These are phyloP conservation scores for Tetrapisispora phaffii DNA, from an alignment of 805 yeast genomes.

Conservation along the genomic window DNA sequence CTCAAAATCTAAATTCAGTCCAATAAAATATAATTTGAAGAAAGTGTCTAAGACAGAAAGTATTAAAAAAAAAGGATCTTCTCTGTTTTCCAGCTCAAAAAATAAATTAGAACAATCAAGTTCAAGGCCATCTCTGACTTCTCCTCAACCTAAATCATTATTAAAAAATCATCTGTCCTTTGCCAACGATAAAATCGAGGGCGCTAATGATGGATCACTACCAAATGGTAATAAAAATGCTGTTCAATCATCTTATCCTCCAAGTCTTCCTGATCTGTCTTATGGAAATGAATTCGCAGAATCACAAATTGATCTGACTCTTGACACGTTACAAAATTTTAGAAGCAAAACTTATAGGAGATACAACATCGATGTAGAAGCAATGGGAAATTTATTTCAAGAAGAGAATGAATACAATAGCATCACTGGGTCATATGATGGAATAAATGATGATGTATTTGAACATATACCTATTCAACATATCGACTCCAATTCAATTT, in stretches of 20 bases:
- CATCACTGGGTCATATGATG: background rate
- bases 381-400: background rate
- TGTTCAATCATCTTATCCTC: background rate
- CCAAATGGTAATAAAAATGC: background rate
- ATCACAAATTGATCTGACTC: background rate
- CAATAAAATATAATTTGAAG: slow-evolving; percentile 1
- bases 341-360: background rate
- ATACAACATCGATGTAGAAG: background rate
- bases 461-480: slow-evolving; percentile 14
- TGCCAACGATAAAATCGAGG: no score
- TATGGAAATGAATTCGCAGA: background rate
- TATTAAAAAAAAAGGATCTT: background rate
- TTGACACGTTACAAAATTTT: background rate
- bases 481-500: slow-evolving; percentile 17
- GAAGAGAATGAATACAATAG: background rate
- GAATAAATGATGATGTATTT: background rate
- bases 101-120: background rate
- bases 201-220: background rate
- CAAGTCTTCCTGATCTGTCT: slow-evolving; percentile 1
- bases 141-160: background rate
- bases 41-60: background rate
- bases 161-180: background rate
- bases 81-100: background rate
- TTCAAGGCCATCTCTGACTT: no score
- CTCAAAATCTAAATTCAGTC: background rate